A percentile compares a stretch with the other conserved stretches of the same genome.
phyloP scores from a whole-genome alignment of 495 filamentous ascomycete species.

The Pyrenopolyporus hunteri region DNA sequence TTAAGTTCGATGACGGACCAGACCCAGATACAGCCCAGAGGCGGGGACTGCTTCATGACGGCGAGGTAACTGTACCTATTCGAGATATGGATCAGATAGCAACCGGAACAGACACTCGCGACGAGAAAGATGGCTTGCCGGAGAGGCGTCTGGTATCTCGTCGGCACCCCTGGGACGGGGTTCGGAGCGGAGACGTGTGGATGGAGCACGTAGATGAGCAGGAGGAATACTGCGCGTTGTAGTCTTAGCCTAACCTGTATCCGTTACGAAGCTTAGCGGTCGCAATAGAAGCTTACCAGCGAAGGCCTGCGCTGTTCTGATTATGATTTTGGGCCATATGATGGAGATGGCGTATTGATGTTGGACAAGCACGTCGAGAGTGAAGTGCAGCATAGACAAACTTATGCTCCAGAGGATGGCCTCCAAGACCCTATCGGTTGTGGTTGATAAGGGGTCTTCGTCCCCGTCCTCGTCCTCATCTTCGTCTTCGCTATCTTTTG shows the following conservation, averaged over 20 bases:
- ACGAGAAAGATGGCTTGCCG: slow-evolving; percentile 68
- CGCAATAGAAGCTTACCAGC: slow-evolving; percentile 48
- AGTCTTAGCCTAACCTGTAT: slow-evolving; percentile 30
- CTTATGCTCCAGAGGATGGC: slow-evolving; percentile 72
- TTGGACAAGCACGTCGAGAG: slow-evolving; percentile 87
- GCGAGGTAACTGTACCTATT: slow-evolving; percentile 81
- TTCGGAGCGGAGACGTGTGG: slow-evolving; percentile 53
- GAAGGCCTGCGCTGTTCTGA: slow-evolving; percentile 56
- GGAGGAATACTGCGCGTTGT: slow-evolving; percentile 59
- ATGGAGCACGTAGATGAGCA: slow-evolving; percentile 66
- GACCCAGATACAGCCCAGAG: slow-evolving; percentile 89
- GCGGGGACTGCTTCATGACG: slow-evolving; percentile 90
- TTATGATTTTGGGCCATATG: slow-evolving; percentile 60
- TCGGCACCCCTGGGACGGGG: slow-evolving; percentile 52
- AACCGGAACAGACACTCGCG: slow-evolving; percentile 63
- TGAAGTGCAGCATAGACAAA: slow-evolving; percentile 82
- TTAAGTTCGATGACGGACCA: slow-evolving; percentile 91
- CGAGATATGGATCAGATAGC: slow-evolving; percentile 78
- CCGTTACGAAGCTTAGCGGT: background rate
- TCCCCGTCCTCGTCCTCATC: slow-evolving; percentile 39
- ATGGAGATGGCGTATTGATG: slow-evolving; percentile 84
- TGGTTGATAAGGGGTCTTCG: slow-evolving; percentile 42
- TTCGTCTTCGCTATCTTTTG: slow-evolving; percentile 45
- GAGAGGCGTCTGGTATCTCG: slow-evolving; percentile 52
- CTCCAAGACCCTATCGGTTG: slow-evolving; percentile 60